Evolutionary conservation across 495 filamentous ascomycete species (phyloP), one percentile per base, ranked within the genome.

Genomic region (Penicillium silybi): DNA sequence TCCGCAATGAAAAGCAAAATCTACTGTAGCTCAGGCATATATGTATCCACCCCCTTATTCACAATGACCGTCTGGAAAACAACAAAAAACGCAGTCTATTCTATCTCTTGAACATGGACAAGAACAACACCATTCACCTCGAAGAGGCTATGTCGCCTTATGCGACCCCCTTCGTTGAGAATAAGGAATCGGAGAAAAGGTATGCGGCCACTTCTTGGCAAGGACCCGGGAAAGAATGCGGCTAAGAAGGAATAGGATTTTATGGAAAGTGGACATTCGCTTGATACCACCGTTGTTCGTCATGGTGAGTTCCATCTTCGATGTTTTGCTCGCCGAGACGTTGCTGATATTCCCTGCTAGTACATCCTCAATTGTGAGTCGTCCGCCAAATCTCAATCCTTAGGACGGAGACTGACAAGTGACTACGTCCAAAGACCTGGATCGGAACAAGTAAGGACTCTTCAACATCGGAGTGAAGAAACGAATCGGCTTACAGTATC

Each of bases 271-370:
- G 27, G 45, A 48, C 29, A 37, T 48, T 22, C 45, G 45, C 26
- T 23, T 48, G 35, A 48, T 48, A 37, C 45, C 45, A 48, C 45
- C 45, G 45, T 23, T 48, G 35, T 48, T 48, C 23, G 22, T 48
- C 25, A 48, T 48, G 45, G 45, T 48, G 20, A 48, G 45, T 48
- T 41, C n/a, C 19, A 16, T 41, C 19, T 48, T 34, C 35, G 45
- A 18, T 22, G 18, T 1, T 37, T 48, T 38, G 35, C n/a, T 48
- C 35, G 18, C 18, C 16, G 26, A 38, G 45, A 37, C 18, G n/a
- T 37, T 20, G 35, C 45, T 48, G 35, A 48, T 37, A 37, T 17
- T 19, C 29, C 18, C 45, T 46, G 29, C 13, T 19, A 48, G 45
- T 48, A 48, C 17, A 48, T 48, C 32, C 45, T 48, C 4, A 48